phyloP scores from a whole-genome alignment of 768 basidiomycete genomes.

The Boletus subcaerulescens region DNA sequence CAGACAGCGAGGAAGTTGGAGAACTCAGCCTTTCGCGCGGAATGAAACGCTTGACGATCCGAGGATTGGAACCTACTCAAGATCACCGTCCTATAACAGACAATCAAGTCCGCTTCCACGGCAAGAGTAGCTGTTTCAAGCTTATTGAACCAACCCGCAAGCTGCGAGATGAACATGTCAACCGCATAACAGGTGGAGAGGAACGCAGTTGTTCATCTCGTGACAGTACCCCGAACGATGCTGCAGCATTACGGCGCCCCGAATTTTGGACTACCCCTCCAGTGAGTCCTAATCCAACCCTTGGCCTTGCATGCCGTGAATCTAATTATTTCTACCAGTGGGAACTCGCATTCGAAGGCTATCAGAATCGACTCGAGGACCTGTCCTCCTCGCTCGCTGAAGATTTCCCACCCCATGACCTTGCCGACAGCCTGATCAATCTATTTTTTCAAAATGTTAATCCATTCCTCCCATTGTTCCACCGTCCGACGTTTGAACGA shows the following conservation, averaged over 20 bases:
- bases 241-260: constrained; percentile 35
- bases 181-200: constrained; percentile 30
- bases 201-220: constrained; percentile 14
- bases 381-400: constrained; percentile 36
- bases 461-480: constrained; percentile 61
- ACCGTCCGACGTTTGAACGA: constrained; percentile 64
- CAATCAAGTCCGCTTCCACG: constrained; percentile 55
- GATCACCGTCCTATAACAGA: constrained; percentile 32
- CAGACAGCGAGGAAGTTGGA: constrained; percentile 37
- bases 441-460: constrained; percentile 68
- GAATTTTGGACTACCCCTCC: constrained; percentile 58
- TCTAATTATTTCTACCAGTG: constrained; percentile 38
- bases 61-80: constrained; percentile 38
- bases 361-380: constrained; percentile 25
- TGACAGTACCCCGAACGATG: constrained; percentile 19
- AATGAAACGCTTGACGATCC: constrained; percentile 35
- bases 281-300: constrained; percentile 35
- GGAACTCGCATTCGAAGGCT: constrained; percentile 55
- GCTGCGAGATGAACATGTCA: constrained; percentile 50
- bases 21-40: constrained; percentile 40
- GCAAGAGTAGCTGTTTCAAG: constrained; percentile 55
- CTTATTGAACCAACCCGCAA: constrained; percentile 54
- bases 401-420: constrained; percentile 63
- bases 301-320: background rate
- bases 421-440: constrained; percentile 56